phyloP scores from a whole-genome alignment of 73 alveolate species.

The Breviolum minutum region DNA sequence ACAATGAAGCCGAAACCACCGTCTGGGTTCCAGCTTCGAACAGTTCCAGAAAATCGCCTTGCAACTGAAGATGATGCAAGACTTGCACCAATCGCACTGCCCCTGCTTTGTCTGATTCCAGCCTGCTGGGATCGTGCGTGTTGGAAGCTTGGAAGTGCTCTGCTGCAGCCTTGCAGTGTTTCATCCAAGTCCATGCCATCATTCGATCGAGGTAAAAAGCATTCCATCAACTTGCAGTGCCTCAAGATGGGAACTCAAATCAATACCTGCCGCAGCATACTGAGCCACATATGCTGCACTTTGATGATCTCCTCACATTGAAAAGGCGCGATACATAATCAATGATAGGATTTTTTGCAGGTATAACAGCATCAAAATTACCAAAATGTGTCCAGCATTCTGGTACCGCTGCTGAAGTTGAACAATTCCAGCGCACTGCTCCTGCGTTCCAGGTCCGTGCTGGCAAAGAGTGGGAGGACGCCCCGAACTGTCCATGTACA shows the following conservation, averaged over 20 bases:
- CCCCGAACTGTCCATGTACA: no score
- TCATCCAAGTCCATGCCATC: not conserved
- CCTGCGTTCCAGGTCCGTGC: not conserved
- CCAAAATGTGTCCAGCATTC: slow-evolving; percentile 9
- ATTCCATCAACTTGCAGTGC: not conserved
- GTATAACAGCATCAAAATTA: no score
- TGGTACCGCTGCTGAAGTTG: slow-evolving; percentile 77
- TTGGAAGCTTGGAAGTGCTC: not conserved
- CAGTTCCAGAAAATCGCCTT: slow-evolving; percentile 61
- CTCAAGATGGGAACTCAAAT: slow-evolving; percentile 60
- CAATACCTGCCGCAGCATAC: slow-evolving; percentile 68
- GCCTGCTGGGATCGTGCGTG: slow-evolving; percentile 71
- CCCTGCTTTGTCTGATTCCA: not conserved
- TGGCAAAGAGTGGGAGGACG: no score
- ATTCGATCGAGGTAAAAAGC: no score
- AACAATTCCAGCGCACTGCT: slow-evolving; percentile 65
- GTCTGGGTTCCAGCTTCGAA: slow-evolving; percentile 88
- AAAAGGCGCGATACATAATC: not conserved
- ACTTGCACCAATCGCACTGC: not conserved
- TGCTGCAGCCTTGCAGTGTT: slow-evolving; percentile 41
- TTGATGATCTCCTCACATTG: slow-evolving; percentile 30
- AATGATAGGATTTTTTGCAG: no score
- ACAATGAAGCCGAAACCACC: slow-evolving; percentile 88
- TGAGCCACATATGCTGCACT: slow-evolving; percentile 64
- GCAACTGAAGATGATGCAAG: not conserved